Evolutionary conservation across 352 stramenopile species (phyloP), one percentile per base, ranked within the genome.

Genomic region (Globisporangium sylvaticum): DNA sequence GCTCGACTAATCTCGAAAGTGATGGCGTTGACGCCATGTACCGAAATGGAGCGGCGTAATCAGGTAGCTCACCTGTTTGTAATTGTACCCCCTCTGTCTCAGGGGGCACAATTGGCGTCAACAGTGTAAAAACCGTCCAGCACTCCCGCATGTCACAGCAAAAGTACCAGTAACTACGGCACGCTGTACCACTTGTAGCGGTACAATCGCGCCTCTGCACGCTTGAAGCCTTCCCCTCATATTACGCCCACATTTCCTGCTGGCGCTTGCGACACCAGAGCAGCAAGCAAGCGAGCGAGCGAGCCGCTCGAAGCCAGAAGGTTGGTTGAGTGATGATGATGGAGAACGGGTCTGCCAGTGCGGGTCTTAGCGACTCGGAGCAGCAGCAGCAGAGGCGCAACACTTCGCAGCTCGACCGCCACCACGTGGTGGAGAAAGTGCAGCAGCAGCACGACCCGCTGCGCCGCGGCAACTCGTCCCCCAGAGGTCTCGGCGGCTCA

Each of bases 381-480:
- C 29, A 44, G 31, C 54, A 22, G 31, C 54, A 10, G 54, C 54
- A 46, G 39, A 50, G 58, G 20, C 37, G 58, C 58, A 55, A 63
- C 39, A 53, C 57, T 39, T 37, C 57, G 58, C 27, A 54, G 18
- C 24, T 64, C 58, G 58, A 64, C 22, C 58, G 58, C 12, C 58
- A 32, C 9, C 58, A 64, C 8, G 27, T 55, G 37, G 58, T 64
- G 37, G 58, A 64, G 37, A 52, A 53, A 34, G 58, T 27, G 25
- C 58, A 64, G 15, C 37, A 63, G 14, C 14, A 64, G 25, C 15
- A 52, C 58, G 37, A 22, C 29, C 55, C 15, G 55, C 31, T 64
- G 15, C 58, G 27, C 52, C 58, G 58, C 34, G 58, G 58, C 37
- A 31, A 64, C 18, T 64, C 58, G 39, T 64, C 58, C 1, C 58